These are phyloP conservation scores for Blastobotrys niveus DNA, from an alignment of 1,139 yeast species.

Conservation along the genomic window DNA sequence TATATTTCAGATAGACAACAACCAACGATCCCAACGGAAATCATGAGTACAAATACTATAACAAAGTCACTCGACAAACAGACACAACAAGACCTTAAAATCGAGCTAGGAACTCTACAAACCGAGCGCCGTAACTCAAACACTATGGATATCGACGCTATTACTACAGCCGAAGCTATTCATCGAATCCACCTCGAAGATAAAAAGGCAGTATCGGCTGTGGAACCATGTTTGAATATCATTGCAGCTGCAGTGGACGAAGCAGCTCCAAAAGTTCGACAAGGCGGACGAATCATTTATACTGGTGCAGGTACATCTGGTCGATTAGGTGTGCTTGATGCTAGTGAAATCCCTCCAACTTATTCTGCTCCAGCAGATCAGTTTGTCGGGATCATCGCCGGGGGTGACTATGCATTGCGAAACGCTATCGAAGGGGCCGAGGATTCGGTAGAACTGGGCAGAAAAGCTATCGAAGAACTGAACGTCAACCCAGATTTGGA, in stretches of 20 bases:
- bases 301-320: slow-evolving; percentile 35
- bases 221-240: slow-evolving; percentile 19
- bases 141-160: slow-evolving; percentile 22
- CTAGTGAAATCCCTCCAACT: slow-evolving; percentile 34
- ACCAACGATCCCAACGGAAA: no score
- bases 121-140: slow-evolving; percentile 26
- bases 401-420: slow-evolving; percentile 32
- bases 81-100: background rate
- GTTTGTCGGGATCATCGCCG: slow-evolving; percentile 33
- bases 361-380: slow-evolving; percentile 30
- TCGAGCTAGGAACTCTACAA: slow-evolving; percentile 22
- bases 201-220: slow-evolving; percentile 21
- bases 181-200: slow-evolving; percentile 28
- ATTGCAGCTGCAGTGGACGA: slow-evolving; percentile 28
- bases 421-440: slow-evolving; percentile 32
- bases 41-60: no score
- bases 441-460: slow-evolving; percentile 22
- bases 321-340: slow-evolving; percentile 30
- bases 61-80: no score
- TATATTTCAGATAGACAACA: no score
- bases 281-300: slow-evolving; percentile 30
- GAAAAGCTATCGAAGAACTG: slow-evolving; percentile 19
- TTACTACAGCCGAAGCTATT: slow-evolving; percentile 24
- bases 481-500: slow-evolving; percentile 20
- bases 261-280: slow-evolving; percentile 25